Conservation (phyloP, 2,329 filamentous ascomycete species). For the Neofusicoccum kwambonambiense region DNA sequence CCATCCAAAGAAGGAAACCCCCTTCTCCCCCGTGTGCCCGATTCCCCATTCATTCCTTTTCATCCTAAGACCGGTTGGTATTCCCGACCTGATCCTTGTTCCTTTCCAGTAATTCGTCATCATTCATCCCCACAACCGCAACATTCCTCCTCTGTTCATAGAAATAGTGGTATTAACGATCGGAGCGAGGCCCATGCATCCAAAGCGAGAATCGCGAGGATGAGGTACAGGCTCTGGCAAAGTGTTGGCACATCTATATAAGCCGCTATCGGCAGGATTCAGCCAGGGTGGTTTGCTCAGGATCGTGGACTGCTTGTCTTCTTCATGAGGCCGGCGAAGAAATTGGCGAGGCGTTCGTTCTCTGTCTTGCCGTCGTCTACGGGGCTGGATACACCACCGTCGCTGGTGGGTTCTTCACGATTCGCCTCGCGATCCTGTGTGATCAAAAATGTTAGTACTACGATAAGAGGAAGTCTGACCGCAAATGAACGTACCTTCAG, state of each 20-base stretch:
- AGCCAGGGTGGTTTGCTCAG: neutral
- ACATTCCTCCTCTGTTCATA: neutral
- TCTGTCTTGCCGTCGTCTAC: slow-evolving; percentile 34
- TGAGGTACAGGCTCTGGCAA: neutral
- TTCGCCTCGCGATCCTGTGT: slow-evolving; percentile 38
- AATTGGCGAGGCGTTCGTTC: slow-evolving; percentile 40
- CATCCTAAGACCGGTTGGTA: neutral
- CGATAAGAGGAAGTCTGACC: neutral
- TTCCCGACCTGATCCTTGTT: neutral
- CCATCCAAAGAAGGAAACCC: neutral
- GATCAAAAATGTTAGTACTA: neutral
- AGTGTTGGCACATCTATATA: neutral
- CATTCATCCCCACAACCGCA: slow-evolving; percentile 4
- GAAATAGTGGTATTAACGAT: neutral
- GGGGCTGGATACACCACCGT: slow-evolving; percentile 26
- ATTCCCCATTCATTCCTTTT: neutral
- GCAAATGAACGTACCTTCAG: slow-evolving; percentile 64
- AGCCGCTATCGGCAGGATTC: neutral
- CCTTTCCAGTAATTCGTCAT: neutral
- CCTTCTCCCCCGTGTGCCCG: neutral
- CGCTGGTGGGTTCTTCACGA: slow-evolving; percentile 27
- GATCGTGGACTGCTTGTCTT: slow-evolving; percentile 17
- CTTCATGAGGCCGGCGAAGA: slow-evolving; percentile 39
- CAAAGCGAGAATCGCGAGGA: neutral
- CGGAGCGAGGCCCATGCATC: neutral